A percentile compares a stretch with the other conserved stretches of the same genome.
Conservation (phyloP, 1,139 yeast genomes). For the Nakaseomyces nivariensis region DNA sequence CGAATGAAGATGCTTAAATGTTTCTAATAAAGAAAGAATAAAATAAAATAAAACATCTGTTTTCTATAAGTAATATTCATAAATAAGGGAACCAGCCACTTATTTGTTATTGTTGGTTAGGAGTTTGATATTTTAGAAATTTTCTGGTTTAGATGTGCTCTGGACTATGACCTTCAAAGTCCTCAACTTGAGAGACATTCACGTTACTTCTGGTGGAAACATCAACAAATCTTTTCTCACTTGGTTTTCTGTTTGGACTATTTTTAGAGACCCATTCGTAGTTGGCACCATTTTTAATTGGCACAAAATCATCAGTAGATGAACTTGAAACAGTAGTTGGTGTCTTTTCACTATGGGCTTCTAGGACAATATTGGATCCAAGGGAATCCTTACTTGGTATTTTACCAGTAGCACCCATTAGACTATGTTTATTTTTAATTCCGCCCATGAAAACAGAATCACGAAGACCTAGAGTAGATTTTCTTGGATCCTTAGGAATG, state of each 20-base stretch:
- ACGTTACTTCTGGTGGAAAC: constrained; percentile 19
- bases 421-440: background rate
- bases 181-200: constrained; percentile 19
- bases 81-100: background rate
- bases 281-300: constrained; percentile 22
- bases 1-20: background rate
- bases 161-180: constrained; percentile 25
- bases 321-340: constrained; percentile 14
- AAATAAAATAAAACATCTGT: background rate
- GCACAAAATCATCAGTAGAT: constrained; percentile 24
- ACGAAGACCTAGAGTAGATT: constrained; percentile 33
- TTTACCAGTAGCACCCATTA: background rate
- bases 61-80: background rate
- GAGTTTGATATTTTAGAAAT: background rate
- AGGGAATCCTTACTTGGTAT: background rate
- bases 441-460: constrained; percentile 33
- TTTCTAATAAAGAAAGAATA: too few relatives aligned
- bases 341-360: constrained; percentile 4
- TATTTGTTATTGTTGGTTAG: background rate
- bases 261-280: constrained; percentile 22
- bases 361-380: background rate
- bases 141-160: constrained; percentile 10
- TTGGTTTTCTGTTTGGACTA: constrained; percentile 20
- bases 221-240: constrained; percentile 23
- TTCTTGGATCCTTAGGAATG: constrained; percentile 34